Evolutionary conservation across 2,329 filamentous ascomycete genomes (phyloP).

Genomic region (Cucurbitaria berberidis): DNA sequence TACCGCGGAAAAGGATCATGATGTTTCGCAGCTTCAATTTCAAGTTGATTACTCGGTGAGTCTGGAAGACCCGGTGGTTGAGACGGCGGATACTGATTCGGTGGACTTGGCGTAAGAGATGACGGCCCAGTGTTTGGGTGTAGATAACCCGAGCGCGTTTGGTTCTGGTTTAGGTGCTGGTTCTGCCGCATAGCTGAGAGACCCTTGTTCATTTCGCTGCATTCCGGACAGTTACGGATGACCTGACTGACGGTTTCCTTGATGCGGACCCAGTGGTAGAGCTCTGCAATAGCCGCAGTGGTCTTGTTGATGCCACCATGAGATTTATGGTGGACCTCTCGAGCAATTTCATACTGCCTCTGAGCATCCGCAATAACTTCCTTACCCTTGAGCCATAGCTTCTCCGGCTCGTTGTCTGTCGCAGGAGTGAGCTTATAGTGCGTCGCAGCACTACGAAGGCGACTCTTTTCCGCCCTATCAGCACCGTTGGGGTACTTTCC

Average conservation of each 20-base stretch:
- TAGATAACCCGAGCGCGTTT: constrained; percentile 4
- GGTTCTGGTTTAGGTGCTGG: constrained; percentile 17
- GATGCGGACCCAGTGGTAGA: constrained; percentile 96
- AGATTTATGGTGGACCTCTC: constrained; percentile 72
- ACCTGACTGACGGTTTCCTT: constrained; percentile 96
- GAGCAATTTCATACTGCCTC: constrained; percentile 87
- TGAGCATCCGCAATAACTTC: constrained; percentile 92
- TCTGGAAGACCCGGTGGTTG: constrained; percentile 19
- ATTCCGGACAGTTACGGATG: constrained; percentile 88
- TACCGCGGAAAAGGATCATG: constrained; percentile 32
- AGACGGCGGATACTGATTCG: constrained; percentile 11
- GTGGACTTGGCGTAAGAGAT: constrained; percentile 18
- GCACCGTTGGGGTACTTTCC: constrained; percentile 91
- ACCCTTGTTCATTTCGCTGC: constrained; percentile 69
- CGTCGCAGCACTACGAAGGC: constrained; percentile 88
- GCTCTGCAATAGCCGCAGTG: constrained; percentile 89
- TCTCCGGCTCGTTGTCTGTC: constrained; percentile 54
- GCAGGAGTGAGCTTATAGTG: constrained; percentile 81
- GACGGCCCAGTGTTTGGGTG: constrained; percentile 10
- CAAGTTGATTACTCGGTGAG: constrained; percentile 36
- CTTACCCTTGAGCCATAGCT: constrained; percentile 96
- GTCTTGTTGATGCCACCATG: constrained; percentile 99
- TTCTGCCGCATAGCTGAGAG: constrained; percentile 33
- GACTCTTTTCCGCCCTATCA: constrained; percentile 93
- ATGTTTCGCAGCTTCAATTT: constrained; percentile 38